Evolutionary conservation across 208 protist species (phyloP), one percentile per base, ranked within the genome.

Genomic region (Sergeia podlipaevii): DNA sequence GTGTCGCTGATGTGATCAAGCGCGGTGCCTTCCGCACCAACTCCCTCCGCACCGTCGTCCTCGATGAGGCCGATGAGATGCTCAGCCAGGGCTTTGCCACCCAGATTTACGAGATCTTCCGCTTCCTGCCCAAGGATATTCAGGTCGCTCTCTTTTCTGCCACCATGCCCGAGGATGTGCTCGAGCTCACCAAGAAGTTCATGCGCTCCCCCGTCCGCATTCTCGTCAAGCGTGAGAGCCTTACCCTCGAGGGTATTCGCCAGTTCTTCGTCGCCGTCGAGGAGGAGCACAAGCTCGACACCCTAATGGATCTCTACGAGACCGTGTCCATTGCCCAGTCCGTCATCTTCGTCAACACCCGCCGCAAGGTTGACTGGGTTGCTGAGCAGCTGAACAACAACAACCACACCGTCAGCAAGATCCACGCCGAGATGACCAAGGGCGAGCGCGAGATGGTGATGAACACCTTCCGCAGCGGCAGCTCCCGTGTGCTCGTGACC

Each of bases 31-130:
- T 95, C 61, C 73, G 78, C 63, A 90, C 85, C 13, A 76, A 89
- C 20, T 65, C 60, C 37, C 85, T 99, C 39, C 97, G 97, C 53
- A 91, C 98, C 54, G 81, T 99, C 33, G 90, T 99, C 43, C 94
- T 99, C 56, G 98, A 99, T 70, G 98, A 99, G 82, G 98, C 98
- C 8, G 98, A 99, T 91, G 97, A 99, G 80, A 99, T 99, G 97
- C 85, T 99, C 27, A 83, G 72, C 29, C 80, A 92, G 60, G 96
- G 95, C 47, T 98, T 99, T 73, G 91, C 98, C 53, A 96, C 99
- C 27, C 97, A 99, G 85, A 98, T 99, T 69, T 98, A 99, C 64
- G 96, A 99, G 38, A 98, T 99, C 65, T 99, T 99, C 87, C 84
- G 91, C 43, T 96, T 84, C 57, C 67, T 99, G 10, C 97, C 97